Evolutionary conservation across 441 rosid species (phyloP).

Genomic region (Aleurites moluccanus): DNA sequence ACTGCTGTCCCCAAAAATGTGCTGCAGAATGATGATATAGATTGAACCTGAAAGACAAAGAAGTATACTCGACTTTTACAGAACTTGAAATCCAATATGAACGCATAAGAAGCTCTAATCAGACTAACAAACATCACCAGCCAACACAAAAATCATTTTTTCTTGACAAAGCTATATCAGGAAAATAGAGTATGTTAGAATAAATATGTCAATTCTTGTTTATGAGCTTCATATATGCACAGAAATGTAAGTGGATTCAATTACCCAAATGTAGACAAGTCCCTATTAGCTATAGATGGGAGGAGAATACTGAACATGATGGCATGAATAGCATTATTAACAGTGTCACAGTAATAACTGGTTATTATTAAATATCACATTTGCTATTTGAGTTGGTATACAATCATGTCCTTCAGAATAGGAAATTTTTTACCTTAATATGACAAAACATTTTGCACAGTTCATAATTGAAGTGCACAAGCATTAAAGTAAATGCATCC

Average conservation of each 20-base stretch:
- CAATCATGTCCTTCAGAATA: not conserved
- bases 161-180: not conserved
- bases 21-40: conserved; percentile 91
- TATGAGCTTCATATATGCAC: not conserved
- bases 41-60: conserved; percentile 68
- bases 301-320: not conserved
- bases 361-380: not conserved
- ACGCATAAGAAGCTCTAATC: not conserved
- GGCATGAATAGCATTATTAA: not conserved
- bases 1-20: conserved; percentile 91
- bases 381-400: not conserved
- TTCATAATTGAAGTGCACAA: not conserved
- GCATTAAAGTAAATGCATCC: not conserved
- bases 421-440: not conserved
- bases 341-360: not conserved
- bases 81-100: conserved; percentile 1
- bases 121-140: not conserved
- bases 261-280: not conserved
- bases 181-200: not conserved
- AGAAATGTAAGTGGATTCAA: not conserved
- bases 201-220: not conserved
- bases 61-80: not conserved
- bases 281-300: not conserved
- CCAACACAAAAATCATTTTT: not conserved
- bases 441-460: not conserved